Conservation (phyloP, 306 rosid species). For the Vigna mungo region DNA sequence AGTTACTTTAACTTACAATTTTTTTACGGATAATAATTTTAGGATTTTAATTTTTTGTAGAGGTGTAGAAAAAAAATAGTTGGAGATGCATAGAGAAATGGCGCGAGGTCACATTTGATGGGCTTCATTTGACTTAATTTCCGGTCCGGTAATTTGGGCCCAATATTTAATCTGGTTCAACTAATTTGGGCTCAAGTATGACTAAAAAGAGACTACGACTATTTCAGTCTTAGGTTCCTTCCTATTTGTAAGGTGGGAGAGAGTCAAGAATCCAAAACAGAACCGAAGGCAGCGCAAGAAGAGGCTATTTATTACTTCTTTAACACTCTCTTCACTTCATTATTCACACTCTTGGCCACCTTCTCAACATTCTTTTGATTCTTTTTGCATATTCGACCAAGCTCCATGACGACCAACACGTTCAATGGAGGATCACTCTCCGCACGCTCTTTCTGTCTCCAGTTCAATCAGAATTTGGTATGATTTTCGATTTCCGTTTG, state of each 20-base stretch:
- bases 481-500: not conserved
- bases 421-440: conserved; percentile 21
- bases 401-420: conserved; percentile 35
- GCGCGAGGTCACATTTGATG: too few relatives aligned
- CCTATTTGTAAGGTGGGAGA: not conserved
- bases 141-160: not conserved
- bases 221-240: not conserved
- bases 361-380: conserved; percentile 16
- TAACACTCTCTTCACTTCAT: not conserved
- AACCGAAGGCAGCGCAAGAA: not conserved
- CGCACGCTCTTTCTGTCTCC: conserved; percentile 5
- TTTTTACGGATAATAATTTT: too few relatives aligned
- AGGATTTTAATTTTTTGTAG: too few relatives aligned
- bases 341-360: conserved; percentile 36
- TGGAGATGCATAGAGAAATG: too few relatives aligned
- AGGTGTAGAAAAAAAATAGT: too few relatives aligned
- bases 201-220: not conserved
- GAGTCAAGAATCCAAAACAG: not conserved
- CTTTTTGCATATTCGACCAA: too few relatives aligned
- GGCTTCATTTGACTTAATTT: too few relatives aligned
- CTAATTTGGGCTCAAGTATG: not conserved
- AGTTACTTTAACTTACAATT: too few relatives aligned
- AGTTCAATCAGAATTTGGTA: conserved; percentile 27
- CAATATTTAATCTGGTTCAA: not conserved
- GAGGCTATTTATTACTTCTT: conserved; percentile 34